Evolutionary conservation across 139 green algal species (phyloP).

Genomic region (Closterium sp.): DNA sequence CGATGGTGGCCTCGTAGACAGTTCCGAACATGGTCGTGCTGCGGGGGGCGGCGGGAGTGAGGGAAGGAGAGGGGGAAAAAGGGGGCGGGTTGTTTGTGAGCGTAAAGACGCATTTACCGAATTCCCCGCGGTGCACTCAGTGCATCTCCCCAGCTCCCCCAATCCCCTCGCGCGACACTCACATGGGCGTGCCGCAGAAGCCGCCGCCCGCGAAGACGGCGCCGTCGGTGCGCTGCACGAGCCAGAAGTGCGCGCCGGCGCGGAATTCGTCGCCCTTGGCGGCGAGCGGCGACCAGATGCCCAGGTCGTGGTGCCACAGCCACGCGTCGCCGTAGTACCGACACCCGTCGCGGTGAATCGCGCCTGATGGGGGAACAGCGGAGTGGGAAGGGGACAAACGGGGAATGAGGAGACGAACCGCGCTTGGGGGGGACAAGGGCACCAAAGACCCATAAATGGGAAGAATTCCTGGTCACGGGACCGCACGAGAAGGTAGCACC

Average conservation of each 20-base stretch:
- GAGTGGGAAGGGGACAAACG: too few relatives aligned
- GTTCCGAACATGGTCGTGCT: neutral
- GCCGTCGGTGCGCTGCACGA: neutral
- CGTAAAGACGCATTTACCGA: neutral
- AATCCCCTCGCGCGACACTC: neutral
- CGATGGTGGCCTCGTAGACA: neutral
- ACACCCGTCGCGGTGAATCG: neutral
- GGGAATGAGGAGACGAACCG: too few relatives aligned
- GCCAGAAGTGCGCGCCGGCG: neutral
- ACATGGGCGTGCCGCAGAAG: constrained; percentile 8
- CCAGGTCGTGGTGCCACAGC: neutral
- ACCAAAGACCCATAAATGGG: too few relatives aligned
- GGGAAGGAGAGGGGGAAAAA: neutral
- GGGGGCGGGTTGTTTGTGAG: too few relatives aligned
- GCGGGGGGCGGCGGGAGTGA: neutral
- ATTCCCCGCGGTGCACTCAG: neutral
- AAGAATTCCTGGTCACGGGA: too few relatives aligned
- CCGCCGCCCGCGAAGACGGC: neutral
- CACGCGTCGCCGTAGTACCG: neutral
- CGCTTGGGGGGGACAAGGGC: too few relatives aligned
- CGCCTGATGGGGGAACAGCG: neutral
- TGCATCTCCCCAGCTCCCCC: too few relatives aligned
- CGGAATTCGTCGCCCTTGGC: neutral
- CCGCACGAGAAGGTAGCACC: too few relatives aligned
- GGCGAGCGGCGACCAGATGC: neutral